These are phyloP conservation scores for Nemania serpens DNA, from an alignment of 2,329 filamentous ascomycete species.

Conservation along the genomic window DNA sequence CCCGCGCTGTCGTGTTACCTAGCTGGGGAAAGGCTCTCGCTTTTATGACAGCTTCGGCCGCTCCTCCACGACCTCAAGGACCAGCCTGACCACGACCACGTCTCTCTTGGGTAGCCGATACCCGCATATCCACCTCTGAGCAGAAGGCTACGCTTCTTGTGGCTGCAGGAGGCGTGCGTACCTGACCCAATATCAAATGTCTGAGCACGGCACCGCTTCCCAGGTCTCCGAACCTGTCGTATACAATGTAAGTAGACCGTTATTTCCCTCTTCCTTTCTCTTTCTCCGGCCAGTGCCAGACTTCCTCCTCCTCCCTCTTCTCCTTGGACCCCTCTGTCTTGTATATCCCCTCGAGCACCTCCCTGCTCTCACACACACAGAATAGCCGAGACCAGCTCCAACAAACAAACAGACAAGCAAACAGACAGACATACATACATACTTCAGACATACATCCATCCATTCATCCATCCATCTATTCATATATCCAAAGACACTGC, in stretches of 20 bases:
- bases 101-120: slow-evolving; percentile 28
- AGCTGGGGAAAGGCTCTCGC: not conserved
- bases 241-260: slow-evolving; percentile 38
- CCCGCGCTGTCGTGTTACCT: slow-evolving; percentile 26
- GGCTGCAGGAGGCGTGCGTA: slow-evolving; percentile 31
- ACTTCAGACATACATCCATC: no score
- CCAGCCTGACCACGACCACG: slow-evolving; percentile 17
- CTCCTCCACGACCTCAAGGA: slow-evolving; percentile 24
- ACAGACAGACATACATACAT: no score
- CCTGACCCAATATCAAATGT: slow-evolving; percentile 31
- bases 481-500: not conserved
- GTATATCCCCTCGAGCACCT: no score
- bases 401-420: no score
- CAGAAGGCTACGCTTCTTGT: slow-evolving; percentile 27
- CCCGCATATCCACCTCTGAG: slow-evolving; percentile 26
- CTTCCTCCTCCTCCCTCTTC: not conserved
- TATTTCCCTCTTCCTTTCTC: not conserved
- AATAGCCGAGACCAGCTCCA: no score
- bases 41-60: slow-evolving; percentile 14
- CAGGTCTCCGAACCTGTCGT: slow-evolving; percentile 36
- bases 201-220: slow-evolving; percentile 37
- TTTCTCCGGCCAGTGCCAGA: no score
- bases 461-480: no score
- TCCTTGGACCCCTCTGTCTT: slow-evolving; percentile 2
- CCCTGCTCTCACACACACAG: no score